These are phyloP conservation scores for Amanita brunnescens DNA, from an alignment of 768 basidiomycete species.

Conservation along the genomic window DNA sequence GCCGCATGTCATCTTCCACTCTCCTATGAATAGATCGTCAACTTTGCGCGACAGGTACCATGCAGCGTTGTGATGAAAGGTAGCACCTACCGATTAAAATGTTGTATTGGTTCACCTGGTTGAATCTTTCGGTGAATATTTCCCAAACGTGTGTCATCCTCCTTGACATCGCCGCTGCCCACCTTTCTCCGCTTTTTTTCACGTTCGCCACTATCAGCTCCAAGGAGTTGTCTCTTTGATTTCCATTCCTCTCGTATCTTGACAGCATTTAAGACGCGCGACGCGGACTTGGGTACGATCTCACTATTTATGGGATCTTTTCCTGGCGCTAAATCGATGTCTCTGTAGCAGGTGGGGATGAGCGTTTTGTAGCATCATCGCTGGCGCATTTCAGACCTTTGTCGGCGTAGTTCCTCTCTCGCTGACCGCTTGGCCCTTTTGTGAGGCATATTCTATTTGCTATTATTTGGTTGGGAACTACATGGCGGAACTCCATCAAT, in stretches of 20 bases:
- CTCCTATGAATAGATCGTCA: constrained; percentile 34
- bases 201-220: constrained; percentile 14
- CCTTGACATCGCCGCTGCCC: constrained; percentile 13
- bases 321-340: constrained; percentile 40
- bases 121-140: constrained; percentile 37
- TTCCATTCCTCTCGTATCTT: constrained; percentile 48
- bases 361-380: neutral
- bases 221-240: constrained; percentile 36
- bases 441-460: constrained; percentile 44
- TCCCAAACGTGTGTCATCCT: constrained; percentile 7
- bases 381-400: constrained; percentile 22
- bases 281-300: constrained; percentile 58
- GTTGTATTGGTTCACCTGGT: constrained; percentile 62
- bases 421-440: constrained; percentile 50
- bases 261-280: constrained; percentile 56
- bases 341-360: constrained; percentile 25
- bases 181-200: constrained; percentile 27
- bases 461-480: too few relatives aligned
- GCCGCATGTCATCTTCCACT: constrained; percentile 66
- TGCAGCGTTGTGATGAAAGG: neutral
- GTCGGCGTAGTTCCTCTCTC: constrained; percentile 32
- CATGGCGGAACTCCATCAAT: too few relatives aligned
- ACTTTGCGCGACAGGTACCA: too few relatives aligned
- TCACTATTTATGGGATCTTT: constrained; percentile 39
- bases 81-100: constrained; percentile 61